phyloP scores from a whole-genome alignment of 176 grass and related monocot species.

The Zoysia japonica region DNA sequence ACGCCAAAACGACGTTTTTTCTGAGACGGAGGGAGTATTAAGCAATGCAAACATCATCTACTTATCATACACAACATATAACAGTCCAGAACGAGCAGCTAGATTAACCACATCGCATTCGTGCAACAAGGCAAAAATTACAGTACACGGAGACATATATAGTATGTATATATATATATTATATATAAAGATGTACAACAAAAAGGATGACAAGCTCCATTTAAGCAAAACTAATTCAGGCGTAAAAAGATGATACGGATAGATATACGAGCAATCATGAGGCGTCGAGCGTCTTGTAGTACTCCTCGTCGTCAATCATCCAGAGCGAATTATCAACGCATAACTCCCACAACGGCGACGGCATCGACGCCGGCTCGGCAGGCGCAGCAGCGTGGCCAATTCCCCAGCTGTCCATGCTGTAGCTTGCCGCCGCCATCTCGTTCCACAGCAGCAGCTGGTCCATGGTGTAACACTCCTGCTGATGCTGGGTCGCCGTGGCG shows the following conservation, averaged over 20 bases:
- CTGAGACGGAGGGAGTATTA: too few species aligned
- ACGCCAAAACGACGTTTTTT: too few species aligned
- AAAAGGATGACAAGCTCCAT: neutral
- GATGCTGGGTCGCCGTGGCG: slow-evolving; percentile 22
- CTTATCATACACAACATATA: neutral
- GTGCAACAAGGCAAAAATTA: slow-evolving; percentile 1
- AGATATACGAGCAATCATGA: slow-evolving; percentile 12
- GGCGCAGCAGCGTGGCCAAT: neutral
- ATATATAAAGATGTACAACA: slow-evolving; percentile 4
- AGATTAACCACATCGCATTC: neutral
- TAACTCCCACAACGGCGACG: slow-evolving; percentile 76
- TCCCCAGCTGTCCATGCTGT: slow-evolving; percentile 41
- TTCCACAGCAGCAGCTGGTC: slow-evolving; percentile 75
- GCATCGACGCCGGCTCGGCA: neutral
- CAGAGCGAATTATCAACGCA: slow-evolving; percentile 67
- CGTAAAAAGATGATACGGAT: neutral
- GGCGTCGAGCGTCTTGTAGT: slow-evolving; percentile 53
- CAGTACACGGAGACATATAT: slow-evolving; percentile 7
- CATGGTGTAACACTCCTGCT: slow-evolving; percentile 30
- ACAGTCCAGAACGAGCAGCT: neutral
- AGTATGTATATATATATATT: neutral
- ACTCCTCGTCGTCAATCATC: slow-evolving; percentile 81
- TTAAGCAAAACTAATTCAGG: too few species aligned
- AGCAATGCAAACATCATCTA: too few species aligned
- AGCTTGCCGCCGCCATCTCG: slow-evolving; percentile 55